Evolutionary conservation across 495 filamentous ascomycete species (phyloP).

Genomic region (Annulohypoxylon stygium): DNA sequence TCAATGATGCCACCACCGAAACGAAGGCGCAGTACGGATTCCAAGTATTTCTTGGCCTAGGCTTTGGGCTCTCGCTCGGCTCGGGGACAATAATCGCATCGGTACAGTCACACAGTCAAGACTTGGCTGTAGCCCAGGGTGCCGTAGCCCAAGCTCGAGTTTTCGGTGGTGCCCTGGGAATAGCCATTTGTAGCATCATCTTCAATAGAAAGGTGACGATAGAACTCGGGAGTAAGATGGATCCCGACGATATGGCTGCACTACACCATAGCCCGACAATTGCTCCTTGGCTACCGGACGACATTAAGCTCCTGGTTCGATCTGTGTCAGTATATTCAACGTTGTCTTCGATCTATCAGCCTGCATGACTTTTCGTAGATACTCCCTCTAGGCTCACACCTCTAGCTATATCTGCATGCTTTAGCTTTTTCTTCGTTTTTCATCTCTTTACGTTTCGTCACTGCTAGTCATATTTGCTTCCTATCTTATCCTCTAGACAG

Average conservation of each 20-base stretch:
- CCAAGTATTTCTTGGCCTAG: slow-evolving; percentile 67
- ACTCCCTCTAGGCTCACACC: background rate
- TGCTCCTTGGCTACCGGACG: slow-evolving; percentile 36
- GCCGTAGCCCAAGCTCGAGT: slow-evolving; percentile 68
- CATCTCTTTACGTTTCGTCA: background rate
- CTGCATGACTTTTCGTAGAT: no score
- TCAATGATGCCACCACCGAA: slow-evolving; percentile 46
- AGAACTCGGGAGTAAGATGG: slow-evolving; percentile 43
- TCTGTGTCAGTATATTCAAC: slow-evolving; percentile 32
- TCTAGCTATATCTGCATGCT: background rate
- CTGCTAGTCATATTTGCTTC: background rate
- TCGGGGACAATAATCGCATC: slow-evolving; percentile 65
- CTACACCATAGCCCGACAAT: slow-evolving; percentile 51
- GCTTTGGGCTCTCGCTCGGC: slow-evolving; percentile 64
- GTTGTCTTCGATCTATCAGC: background rate
- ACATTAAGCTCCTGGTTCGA: slow-evolving; percentile 40
- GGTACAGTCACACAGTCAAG: slow-evolving; percentile 60
- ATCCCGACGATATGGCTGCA: slow-evolving; percentile 42
- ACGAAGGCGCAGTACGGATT: slow-evolving; percentile 62
- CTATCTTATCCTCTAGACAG: background rate
- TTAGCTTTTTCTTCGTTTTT: background rate
- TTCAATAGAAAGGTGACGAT: slow-evolving; percentile 52
- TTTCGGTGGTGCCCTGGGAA: slow-evolving; percentile 69
- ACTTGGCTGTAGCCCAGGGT: slow-evolving; percentile 68
- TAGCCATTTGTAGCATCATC: slow-evolving; percentile 62